Evolutionary conservation across 306 rosid species (phyloP).

Genomic region (Acmispon strigosus): DNA sequence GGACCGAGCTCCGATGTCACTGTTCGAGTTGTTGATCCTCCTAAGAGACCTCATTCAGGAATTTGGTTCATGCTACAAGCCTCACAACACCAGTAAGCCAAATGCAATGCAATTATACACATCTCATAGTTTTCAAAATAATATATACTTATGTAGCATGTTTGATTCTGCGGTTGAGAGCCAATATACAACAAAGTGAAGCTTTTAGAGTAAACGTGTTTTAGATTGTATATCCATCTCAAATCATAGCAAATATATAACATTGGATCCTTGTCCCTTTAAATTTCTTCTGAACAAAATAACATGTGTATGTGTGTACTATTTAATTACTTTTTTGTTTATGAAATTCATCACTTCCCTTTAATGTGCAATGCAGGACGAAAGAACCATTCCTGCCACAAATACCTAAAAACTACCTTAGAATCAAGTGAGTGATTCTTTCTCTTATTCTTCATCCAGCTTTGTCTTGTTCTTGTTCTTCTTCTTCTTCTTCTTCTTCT

Average conservation of each 20-base stretch:
- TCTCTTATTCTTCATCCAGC: neutral
- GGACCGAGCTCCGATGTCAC: constrained; percentile 58
- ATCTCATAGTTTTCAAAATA: too few species aligned
- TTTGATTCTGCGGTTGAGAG: too few species aligned
- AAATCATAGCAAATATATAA: too few species aligned
- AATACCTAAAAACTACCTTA: constrained; percentile 79
- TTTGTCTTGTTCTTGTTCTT: too few species aligned
- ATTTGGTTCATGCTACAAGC: constrained; percentile 94
- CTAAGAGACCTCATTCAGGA: constrained; percentile 84
- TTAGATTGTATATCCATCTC: too few species aligned
- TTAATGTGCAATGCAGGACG: constrained; percentile 46
- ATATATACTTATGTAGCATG: too few species aligned
- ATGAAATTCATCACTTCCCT: neutral
- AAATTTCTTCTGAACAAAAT: too few species aligned
- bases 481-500: neutral
- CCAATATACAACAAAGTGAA: too few species aligned
- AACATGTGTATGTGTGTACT: too few species aligned
- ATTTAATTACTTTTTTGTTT: neutral
- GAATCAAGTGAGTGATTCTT: constrained; percentile 62
- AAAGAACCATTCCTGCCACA: constrained; percentile 88
- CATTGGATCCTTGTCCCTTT: too few species aligned
- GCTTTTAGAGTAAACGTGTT: too few species aligned
- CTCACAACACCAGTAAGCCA: constrained; percentile 79
- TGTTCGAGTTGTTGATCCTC: constrained; percentile 74
- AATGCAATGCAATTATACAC: too few species aligned